A percentile compares a stretch with the other conserved stretches of the same genome.
Conservation (phyloP, 768 basidiomycete species). For the Xanthoconium purpureum region DNA sequence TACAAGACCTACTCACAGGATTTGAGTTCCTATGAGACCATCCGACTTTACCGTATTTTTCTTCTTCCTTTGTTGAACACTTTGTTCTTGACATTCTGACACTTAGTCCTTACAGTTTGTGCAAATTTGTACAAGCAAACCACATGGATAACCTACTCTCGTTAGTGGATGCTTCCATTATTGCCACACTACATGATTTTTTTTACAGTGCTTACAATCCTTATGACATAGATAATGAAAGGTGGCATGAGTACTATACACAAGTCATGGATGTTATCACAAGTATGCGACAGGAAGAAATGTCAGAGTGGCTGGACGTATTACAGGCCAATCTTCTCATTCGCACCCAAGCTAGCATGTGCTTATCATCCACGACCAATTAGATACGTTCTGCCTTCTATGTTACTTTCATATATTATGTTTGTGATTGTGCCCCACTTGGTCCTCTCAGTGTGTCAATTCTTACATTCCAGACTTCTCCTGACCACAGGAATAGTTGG, state of each 20-base stretch:
- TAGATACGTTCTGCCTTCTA: too few species aligned
- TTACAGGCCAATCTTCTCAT: too few species aligned
- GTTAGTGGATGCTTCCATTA: not conserved
- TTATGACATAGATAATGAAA: not conserved
- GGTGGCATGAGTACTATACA: not conserved
- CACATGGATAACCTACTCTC: not conserved
- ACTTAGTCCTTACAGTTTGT: not conserved
- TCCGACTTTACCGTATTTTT: not conserved
- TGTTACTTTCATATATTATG: too few species aligned
- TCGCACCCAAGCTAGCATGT: too few species aligned
- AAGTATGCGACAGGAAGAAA: too few species aligned
- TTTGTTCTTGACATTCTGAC: not conserved
- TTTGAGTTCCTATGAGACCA: not conserved
- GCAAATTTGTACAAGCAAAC: not conserved
- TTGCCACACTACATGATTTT: not conserved
- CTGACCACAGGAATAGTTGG: conserved; percentile 21
- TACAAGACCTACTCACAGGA: not conserved
- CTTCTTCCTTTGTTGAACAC: not conserved
- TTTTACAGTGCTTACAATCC: not conserved
- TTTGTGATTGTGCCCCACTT: not conserved
- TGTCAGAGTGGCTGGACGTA: too few species aligned
- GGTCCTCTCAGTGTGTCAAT: conserved; percentile 21
- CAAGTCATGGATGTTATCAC: too few species aligned
- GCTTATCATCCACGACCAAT: too few species aligned
- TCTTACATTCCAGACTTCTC: conserved; percentile 30